A percentile compares a stretch with the other conserved stretches of the same genome.
phyloP scores from a whole-genome alignment of 352 stramenopile genomes.

The Blastocystis sp. region DNA sequence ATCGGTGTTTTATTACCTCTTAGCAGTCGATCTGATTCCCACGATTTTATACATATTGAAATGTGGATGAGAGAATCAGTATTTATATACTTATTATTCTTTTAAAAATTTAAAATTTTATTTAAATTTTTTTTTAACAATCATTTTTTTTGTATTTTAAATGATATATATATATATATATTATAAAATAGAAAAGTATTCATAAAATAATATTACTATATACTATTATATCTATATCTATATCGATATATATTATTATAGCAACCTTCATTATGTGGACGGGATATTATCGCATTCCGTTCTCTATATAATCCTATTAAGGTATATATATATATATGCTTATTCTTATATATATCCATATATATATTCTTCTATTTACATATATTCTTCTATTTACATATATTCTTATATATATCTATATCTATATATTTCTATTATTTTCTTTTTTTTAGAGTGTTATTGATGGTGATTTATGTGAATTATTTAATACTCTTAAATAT shows the following conservation, averaged over 20 bases:
- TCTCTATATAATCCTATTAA: conserved; percentile 93
- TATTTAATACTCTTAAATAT: conserved; percentile 67
- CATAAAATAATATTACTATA: too few species aligned
- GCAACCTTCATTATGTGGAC: conserved; percentile 66
- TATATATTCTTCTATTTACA: too few species aligned
- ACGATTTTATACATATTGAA: conserved; percentile 94
- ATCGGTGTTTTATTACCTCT: conserved; percentile 88
- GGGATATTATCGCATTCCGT: conserved; percentile 85
- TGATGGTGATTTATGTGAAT: conserved; percentile 89
- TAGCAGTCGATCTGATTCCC: conserved; percentile 76
- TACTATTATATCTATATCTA: too few species aligned
- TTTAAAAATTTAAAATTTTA: conserved; percentile 41
- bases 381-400: too few species aligned
- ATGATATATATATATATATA: too few species aligned
- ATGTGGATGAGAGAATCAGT: conserved; percentile 62
- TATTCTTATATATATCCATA: too few species aligned
- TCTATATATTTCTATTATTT: too few species aligned
- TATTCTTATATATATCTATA: too few species aligned
- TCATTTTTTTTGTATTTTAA: too few species aligned
- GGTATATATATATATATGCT: background rate
- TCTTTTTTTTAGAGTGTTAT: conserved; percentile 61
- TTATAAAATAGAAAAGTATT: too few species aligned
- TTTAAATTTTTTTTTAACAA: conserved; percentile 65
- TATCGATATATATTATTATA: too few species aligned
- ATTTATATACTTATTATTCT: conserved; percentile 32